Base-by-base conservation (phyloP, 495 filamentous ascomycete genomes). In the Xylaria venustula region DNA sequence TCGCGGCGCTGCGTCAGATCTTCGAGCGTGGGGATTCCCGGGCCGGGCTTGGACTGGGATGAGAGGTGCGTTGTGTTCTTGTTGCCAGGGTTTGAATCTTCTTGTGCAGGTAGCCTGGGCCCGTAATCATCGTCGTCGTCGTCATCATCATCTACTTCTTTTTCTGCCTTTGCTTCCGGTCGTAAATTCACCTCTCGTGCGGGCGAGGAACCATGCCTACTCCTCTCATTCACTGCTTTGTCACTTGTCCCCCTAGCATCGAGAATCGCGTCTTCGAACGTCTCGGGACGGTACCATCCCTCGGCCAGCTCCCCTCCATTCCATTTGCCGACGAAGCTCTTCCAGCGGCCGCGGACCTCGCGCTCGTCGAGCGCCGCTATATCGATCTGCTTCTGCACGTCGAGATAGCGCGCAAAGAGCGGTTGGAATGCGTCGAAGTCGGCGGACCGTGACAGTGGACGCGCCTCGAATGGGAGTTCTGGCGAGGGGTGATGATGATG, bases 271-370 rank as follows among this genome's bases (percentile, higher is more conserved):
- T 81, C 83, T 40, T 79, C 70, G 20, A 88, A 77, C 1, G 81
- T 86, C 64, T 73, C 76, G 20, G 92, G 88, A 64, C 92, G 90
- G 72, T 98, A 98, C 93, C 94, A 98, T 23, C 92, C 92, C 72
- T 92, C 88, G 2, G 91, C 89, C 55, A 98, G 80, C 80, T 96
- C 92, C 76, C 90, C 91, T 70, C 85, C 87, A 78, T 98, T 98
- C 94, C 94, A 98, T 81, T 92, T 93, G 2, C 83, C 76, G 14
- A 91, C 71, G 68, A 97, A 98, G 70, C 92, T 93, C 77, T 96
- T 97, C 91, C 93, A 98, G 40, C 94, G 77, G 1, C 93, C 94
- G 47, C 83, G 87, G 0, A 85, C 70, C 67, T 98, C 93, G 14
- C 83, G 77, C 54, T 88, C 85, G 40, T 79, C 75, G 41, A 98